A percentile compares a stretch with the other conserved stretches of the same genome.
Evolutionary conservation across 2,329 filamentous ascomycete genomes (phyloP).

Genomic region (Colletotrichum acutatum): DNA sequence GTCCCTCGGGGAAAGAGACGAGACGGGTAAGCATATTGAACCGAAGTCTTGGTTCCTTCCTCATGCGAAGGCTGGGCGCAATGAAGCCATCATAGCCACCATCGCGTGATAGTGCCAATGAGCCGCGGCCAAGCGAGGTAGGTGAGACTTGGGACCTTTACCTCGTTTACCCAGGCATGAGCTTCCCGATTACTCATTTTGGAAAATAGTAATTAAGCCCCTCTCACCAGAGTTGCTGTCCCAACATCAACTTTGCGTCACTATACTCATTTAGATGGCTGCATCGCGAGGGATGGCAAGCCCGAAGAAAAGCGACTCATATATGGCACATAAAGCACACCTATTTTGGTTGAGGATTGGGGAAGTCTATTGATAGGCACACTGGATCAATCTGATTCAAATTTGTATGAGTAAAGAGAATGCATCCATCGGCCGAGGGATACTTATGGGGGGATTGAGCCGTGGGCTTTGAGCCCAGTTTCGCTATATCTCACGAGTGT

Average conservation of each 20-base stretch:
- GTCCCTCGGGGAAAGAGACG: constrained; percentile 1
- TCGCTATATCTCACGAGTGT: neutral
- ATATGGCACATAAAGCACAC: too few relatives aligned
- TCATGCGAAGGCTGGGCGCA: constrained; percentile 17
- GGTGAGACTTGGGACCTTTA: neutral
- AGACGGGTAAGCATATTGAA: constrained; percentile 6
- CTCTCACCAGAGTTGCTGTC: too few relatives aligned
- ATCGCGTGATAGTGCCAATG: constrained; percentile 26
- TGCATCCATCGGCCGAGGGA: neutral
- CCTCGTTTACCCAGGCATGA: neutral
- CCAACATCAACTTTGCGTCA: too few relatives aligned
- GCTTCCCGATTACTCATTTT: neutral
- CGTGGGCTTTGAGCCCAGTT: neutral
- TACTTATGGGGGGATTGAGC: neutral
- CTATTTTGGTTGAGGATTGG: too few relatives aligned
- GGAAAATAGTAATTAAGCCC: too few relatives aligned
- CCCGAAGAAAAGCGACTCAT: too few relatives aligned
- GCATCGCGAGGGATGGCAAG: too few relatives aligned
- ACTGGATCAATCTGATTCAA: neutral
- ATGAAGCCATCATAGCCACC: constrained; percentile 23
- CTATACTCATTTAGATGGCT: too few relatives aligned
- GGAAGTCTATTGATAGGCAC: neutral
- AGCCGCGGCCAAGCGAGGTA: constrained; percentile 24
- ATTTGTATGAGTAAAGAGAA: neutral
- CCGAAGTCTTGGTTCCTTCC: constrained; percentile 26